Evolutionary conservation across 2,329 filamentous ascomycete genomes (phyloP).

Genomic region (Neonectria sp.): DNA sequence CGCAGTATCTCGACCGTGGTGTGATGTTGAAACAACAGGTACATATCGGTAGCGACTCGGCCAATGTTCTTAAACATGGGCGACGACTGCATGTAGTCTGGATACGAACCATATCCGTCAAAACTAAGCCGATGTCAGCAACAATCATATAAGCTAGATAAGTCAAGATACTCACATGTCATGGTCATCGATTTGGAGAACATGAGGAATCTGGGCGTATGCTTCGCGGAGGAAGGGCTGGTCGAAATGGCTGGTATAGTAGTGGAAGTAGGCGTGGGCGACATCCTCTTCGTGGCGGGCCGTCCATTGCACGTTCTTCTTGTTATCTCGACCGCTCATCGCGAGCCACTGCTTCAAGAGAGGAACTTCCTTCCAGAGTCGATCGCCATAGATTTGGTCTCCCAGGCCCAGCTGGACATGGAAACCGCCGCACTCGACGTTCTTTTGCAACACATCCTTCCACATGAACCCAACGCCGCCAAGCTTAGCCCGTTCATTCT

Average conservation of each 20-base stretch:
- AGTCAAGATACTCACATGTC: constrained; percentile 83
- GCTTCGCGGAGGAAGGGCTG: constrained; percentile 95
- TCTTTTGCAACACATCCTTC: constrained; percentile 98
- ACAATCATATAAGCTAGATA: constrained; percentile 6
- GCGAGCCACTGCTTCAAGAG: constrained; percentile 95
- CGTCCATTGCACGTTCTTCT: constrained; percentile 93
- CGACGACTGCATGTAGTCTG: constrained; percentile 97
- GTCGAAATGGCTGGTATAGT: constrained; percentile 98
- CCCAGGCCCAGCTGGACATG: constrained; percentile 94
- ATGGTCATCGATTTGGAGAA: constrained; percentile 95
- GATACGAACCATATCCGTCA: constrained; percentile 97
- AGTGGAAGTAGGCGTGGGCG: constrained; percentile 97
- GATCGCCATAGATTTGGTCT: constrained; percentile 95
- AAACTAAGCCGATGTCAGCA: constrained; percentile 71
- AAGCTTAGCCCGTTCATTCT: constrained; percentile 86
- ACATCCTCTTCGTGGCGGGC: constrained; percentile 96
- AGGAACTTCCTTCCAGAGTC: constrained; percentile 96
- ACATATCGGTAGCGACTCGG: constrained; percentile 96
- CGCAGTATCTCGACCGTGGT: constrained; percentile 94
- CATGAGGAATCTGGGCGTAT: constrained; percentile 96
- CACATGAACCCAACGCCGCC: constrained; percentile 97
- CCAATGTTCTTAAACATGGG: constrained; percentile 99
- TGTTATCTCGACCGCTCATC: constrained; percentile 92
- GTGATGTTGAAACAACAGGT: constrained; percentile 97
- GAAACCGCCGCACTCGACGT: constrained; percentile 95